These are phyloP conservation scores for Sordaria brevicollis DNA, from an alignment of 495 filamentous ascomycete species.

Conservation along the genomic window DNA sequence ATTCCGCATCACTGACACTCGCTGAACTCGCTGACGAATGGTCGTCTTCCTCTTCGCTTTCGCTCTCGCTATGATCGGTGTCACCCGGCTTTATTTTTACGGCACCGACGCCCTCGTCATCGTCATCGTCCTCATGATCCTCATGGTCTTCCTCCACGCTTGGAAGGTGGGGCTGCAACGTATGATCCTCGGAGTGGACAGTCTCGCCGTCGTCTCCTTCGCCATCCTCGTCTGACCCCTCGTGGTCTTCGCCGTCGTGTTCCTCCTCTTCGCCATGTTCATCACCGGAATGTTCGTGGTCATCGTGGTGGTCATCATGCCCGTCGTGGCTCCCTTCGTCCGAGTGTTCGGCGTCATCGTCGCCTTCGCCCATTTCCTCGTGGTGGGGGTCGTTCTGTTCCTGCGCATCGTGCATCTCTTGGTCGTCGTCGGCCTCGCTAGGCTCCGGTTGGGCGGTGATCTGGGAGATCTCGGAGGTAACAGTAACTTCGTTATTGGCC, in stretches of 20 bases:
- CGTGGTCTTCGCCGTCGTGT: conserved; percentile 27
- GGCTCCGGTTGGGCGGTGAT: conserved; percentile 40
- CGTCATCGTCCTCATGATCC: conserved; percentile 38
- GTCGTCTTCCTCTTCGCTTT: conserved; percentile 18
- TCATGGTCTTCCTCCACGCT: conserved; percentile 20
- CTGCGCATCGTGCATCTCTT: conserved; percentile 38
- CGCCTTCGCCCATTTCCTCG: conserved; percentile 19
- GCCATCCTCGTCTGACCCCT: conserved; percentile 29
- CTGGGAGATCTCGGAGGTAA: conserved; percentile 20
- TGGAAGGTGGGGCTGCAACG: conserved; percentile 26
- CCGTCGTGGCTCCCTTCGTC: conserved; percentile 21
- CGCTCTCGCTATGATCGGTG: conserved; percentile 37
- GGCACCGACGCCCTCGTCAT: conserved; percentile 59
- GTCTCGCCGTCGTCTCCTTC: conserved; percentile 33
- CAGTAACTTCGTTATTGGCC: conserved; percentile 24
- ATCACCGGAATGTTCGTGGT: conserved; percentile 25
- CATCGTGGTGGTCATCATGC: conserved; percentile 30
- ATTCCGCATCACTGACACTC: conserved; percentile 28
- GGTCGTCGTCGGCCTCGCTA: conserved; percentile 41
- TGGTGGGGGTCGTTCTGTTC: conserved; percentile 30
- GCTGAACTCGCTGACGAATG: conserved; percentile 7
- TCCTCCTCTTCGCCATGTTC: conserved; percentile 36
- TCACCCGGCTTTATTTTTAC: conserved; percentile 58
- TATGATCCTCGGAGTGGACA: not conserved
- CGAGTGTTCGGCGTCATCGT: conserved; percentile 19